phyloP scores from a whole-genome alignment of 805 yeast genomes.

The Pichia phayaonensis region DNA sequence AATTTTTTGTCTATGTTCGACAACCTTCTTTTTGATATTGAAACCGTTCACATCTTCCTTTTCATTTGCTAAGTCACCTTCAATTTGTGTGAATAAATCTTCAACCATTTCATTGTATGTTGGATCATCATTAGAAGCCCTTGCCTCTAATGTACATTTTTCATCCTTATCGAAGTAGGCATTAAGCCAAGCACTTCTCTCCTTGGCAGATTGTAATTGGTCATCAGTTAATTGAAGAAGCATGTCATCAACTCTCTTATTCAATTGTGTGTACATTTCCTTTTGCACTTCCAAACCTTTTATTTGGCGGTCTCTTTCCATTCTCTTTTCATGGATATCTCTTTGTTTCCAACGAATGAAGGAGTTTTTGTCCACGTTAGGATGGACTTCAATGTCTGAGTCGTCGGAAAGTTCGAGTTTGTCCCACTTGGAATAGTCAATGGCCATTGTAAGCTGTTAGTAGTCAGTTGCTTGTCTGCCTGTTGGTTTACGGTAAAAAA shows the following conservation, averaged over 20 bases:
- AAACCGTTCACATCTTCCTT: conserved; percentile 36
- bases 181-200: conserved; percentile 37
- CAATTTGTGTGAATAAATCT: conserved; percentile 74
- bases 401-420: conserved; percentile 93
- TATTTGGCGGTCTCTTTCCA: conserved; percentile 71
- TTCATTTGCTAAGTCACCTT: conserved; percentile 46
- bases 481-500: no score
- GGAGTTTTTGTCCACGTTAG: conserved; percentile 90
- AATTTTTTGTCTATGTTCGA: conserved; percentile 64
- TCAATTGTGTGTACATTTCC: conserved; percentile 72
- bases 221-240: conserved; percentile 35
- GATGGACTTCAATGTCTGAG: conserved; percentile 95
- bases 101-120: conserved; percentile 90
- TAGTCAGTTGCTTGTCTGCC: background rate
- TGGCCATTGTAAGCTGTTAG: conserved; percentile 23
- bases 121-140: conserved; percentile 33
- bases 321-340: conserved; percentile 90
- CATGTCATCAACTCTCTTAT: conserved; percentile 63
- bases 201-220: conserved; percentile 28
- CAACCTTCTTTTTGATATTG: conserved; percentile 33
- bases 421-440: conserved; percentile 98
- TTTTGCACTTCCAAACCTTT: conserved; percentile 66
- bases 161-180: conserved; percentile 50
- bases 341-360: conserved; percentile 96
- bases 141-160: conserved; percentile 36